These are phyloP conservation scores for Stephania cephalantha DNA, from an alignment of 164 flowering plant species.

Conservation along the genomic window DNA sequence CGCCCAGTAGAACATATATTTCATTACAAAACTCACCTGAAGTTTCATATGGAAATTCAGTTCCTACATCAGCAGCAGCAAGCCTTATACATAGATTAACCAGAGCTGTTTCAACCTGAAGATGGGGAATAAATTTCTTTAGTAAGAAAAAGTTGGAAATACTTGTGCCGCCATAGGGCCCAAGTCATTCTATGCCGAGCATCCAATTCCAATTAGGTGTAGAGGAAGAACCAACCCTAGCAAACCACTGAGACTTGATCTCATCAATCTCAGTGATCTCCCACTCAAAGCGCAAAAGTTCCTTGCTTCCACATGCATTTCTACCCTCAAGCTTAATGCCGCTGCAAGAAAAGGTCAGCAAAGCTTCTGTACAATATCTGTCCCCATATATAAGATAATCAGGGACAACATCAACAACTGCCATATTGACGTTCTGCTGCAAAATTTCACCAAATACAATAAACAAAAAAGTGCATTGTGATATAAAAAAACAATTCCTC, in stretches of 20 bases:
- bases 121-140: neutral
- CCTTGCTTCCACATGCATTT: conserved; percentile 15
- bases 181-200: neutral
- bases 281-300: conserved; percentile 22
- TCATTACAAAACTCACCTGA: conserved; percentile 28
- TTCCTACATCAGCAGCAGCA: conserved; percentile 24
- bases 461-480: neutral
- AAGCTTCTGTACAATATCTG: conserved; percentile 23
- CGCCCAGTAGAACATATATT: no score
- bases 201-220: neutral
- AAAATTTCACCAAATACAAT: conserved; percentile 15
- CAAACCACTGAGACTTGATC: conserved; percentile 34
- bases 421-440: conserved; percentile 32
- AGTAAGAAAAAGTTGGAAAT: neutral
- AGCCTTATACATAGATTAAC: conserved; percentile 35
- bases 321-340: conserved; percentile 27
- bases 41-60: conserved; percentile 18
- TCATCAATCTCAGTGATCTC: conserved; percentile 25
- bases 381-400: conserved; percentile 40
- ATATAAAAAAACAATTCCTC: no score
- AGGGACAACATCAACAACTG: conserved; percentile 37
- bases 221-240: conserved; percentile 39
- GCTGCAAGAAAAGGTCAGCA: conserved; percentile 25
- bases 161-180: neutral
- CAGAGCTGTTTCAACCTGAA: conserved; percentile 40